Base-by-base conservation (phyloP, 1,284 basidiomycete genomes). In the Ustilago tritici region DNA sequence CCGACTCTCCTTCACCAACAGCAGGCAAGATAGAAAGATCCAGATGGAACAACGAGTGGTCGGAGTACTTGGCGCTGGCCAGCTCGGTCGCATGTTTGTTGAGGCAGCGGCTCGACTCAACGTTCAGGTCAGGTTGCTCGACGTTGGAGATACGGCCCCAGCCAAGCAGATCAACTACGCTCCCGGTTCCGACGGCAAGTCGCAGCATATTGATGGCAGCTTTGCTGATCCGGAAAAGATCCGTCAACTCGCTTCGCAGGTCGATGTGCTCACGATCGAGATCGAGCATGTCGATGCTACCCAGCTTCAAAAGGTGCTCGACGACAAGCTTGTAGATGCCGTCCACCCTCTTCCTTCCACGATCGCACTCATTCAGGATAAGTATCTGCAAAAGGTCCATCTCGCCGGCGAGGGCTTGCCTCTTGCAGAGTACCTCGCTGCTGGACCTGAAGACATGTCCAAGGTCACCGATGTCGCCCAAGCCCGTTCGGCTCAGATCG, bases 11-110 rank as follows among this genome's bases (percentile, higher is more conserved):
- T 28, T 28, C 23, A 3, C 23, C 23, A 28, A 28, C 23, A 28
- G 23, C 23, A 28, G 23, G 23, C 23, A 28, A 7, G 43, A 50
- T 28, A 14, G 46, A 11, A 56, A 23, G 5, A 28, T 38, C n/a
- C 61, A 64, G 46, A 82, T 82, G 80, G 78, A 82, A 50, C 50
- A 58, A 38, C 55, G 76, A 10, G 72, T 78, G 11, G 82, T 84
- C 9, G 83, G 83, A 52, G 82, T 84, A 54, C 78, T 83, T 12
- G 96, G 96, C 80, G 97, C 96, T 56, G 96, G 96, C 80, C 96
- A 99, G 88, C 91, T 99, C 17, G 97, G 97, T 54, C 94, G 97
- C 49, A 98, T 99, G 96, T 90, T 99, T 46, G 93, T 92, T 10
- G 92, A 93, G 56, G 92, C 96, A 0, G 96, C 96, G 1, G 92